A percentile compares a stretch with the other conserved stretches of the same genome.
phyloP scores from a whole-genome alignment of 2,329 filamentous ascomycete species.

The Lithohypha guttulata region DNA sequence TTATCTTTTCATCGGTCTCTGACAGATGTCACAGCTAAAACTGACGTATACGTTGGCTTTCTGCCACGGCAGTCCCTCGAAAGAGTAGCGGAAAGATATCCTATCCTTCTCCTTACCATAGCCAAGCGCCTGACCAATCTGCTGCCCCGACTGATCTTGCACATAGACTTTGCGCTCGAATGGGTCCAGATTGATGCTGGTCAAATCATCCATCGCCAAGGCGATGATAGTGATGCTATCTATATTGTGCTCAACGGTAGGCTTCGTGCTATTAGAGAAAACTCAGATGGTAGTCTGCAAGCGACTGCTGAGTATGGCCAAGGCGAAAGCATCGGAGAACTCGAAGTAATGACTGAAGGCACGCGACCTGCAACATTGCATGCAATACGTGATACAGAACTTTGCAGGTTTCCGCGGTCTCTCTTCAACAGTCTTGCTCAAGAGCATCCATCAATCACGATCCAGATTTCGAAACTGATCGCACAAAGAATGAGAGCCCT shows the following conservation, averaged over 20 bases:
- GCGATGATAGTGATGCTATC: slow-evolving; percentile 93
- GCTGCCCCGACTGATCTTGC: slow-evolving; percentile 76
- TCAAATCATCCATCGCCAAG: slow-evolving; percentile 86
- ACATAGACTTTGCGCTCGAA: slow-evolving; percentile 96
- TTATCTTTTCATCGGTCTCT: slow-evolving; percentile 93
- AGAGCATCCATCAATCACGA: slow-evolving; percentile 95
- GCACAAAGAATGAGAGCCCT: slow-evolving; percentile 85
- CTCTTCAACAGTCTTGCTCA: slow-evolving; percentile 95
- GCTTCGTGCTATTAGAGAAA: slow-evolving; percentile 71
- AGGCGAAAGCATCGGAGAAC: slow-evolving; percentile 91
- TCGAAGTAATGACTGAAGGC: slow-evolving; percentile 94
- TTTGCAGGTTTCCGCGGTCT: slow-evolving; percentile 91
- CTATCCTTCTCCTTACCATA: slow-evolving; percentile 86
- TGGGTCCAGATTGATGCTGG: slow-evolving; percentile 96
- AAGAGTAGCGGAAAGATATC: slow-evolving; percentile 83
- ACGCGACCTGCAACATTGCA: slow-evolving; percentile 82
- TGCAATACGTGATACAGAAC: slow-evolving; percentile 89
- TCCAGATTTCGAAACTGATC: slow-evolving; percentile 98
- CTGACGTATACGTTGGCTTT: slow-evolving; percentile 95
- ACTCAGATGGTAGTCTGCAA: slow-evolving; percentile 67
- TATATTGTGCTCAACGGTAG: slow-evolving; percentile 96
- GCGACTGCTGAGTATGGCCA: slow-evolving; percentile 90
- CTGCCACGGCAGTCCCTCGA: slow-evolving; percentile 76
- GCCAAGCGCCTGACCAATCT: slow-evolving; percentile 87
- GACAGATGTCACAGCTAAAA: slow-evolving; percentile 93